A percentile compares a stretch with the other conserved stretches of the same genome.
These are phyloP conservation scores for Toxicodendron radicans DNA, from an alignment of 345 rosid species.

Conservation along the genomic window DNA sequence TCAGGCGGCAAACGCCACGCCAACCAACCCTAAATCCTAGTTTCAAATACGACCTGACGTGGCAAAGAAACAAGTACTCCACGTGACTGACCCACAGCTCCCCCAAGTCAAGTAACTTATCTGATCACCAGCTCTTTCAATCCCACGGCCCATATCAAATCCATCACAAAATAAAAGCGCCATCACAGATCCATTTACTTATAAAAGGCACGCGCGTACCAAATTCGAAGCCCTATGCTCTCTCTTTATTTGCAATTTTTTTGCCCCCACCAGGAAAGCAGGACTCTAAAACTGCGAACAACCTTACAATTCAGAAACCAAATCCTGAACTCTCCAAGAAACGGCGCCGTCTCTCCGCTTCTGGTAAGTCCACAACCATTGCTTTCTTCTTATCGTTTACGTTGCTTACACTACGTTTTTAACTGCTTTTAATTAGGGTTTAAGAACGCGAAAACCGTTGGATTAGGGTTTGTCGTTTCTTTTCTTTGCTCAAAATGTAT, in stretches of 20 bases:
- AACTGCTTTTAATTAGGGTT: neutral
- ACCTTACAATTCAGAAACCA: neutral
- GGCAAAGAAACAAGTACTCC: neutral
- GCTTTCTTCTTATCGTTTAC: neutral
- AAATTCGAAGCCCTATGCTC: neutral
- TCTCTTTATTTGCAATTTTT: neutral
- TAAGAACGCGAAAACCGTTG: neutral
- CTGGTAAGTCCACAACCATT: slow-evolving; percentile 2
- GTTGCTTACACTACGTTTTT: neutral
- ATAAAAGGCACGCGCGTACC: neutral
- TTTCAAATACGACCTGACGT: neutral
- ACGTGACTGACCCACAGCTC: neutral
- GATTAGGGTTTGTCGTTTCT: slow-evolving; percentile 13
- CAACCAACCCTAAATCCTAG: neutral
- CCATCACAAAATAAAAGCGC: neutral
- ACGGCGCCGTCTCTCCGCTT: neutral
- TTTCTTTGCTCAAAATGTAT: neutral
- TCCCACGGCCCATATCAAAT: neutral
- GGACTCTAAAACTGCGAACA: neutral
- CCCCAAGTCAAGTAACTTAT: neutral
- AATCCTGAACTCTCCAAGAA: slow-evolving; percentile 5
- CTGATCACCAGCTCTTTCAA: neutral
- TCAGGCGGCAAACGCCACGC: neutral
- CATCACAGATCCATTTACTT: neutral
- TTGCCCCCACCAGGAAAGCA: neutral